Base-by-base conservation (phyloP, 352 stramenopile species). In the Elongisporangium anandrum region DNA sequence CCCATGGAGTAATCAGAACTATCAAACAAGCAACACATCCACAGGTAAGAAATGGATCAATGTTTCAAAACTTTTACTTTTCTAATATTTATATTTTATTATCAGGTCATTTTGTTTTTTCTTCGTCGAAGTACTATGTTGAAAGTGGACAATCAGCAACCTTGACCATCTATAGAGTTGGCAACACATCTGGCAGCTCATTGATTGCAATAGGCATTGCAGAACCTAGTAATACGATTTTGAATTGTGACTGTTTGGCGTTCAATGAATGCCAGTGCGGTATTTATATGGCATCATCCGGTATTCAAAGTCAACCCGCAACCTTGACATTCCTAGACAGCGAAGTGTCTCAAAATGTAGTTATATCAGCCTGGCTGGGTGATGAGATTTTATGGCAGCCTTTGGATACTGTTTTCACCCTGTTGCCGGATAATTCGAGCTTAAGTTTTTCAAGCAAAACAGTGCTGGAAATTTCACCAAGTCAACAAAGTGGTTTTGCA, bases 291-390 rank as follows among this genome's bases (percentile, higher is more conserved):
- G n/a, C 4, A 1, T 64, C 50, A 8, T 72, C 63, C 0, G 59
- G 51, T 23, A 52, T 38, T 9, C 16, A 19, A 17, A 69, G 57
- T 12, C 22, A 66, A 19, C 41, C 67, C 0, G 77, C 64, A 20
- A 48, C 10, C 0, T 16, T 90, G 22, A 56, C 23, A 1, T 87
- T 88, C 53, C 4, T 70, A 6, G 80, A 90, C 54, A 77, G 74
- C 2, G 67, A 88, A 54, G 56, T 72, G 4, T 57, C 7, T 19
- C 68, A 80, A 24, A 66, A 41, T 16, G 54, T 90, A 3, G 45
- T 52, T 17, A 60, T 88, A 15, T 69, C 68, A 0, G 53, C 75
- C 16, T 79, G 63, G 66, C 68, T 81, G 47, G 66, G 78, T 51
- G 65, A 77, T 64, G 39, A 64, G 57, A 66, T 47, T 65, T 34